These are phyloP conservation scores for Penicillium sp. DNA, from an alignment of 2,329 filamentous ascomycete genomes.

Conservation along the genomic window DNA sequence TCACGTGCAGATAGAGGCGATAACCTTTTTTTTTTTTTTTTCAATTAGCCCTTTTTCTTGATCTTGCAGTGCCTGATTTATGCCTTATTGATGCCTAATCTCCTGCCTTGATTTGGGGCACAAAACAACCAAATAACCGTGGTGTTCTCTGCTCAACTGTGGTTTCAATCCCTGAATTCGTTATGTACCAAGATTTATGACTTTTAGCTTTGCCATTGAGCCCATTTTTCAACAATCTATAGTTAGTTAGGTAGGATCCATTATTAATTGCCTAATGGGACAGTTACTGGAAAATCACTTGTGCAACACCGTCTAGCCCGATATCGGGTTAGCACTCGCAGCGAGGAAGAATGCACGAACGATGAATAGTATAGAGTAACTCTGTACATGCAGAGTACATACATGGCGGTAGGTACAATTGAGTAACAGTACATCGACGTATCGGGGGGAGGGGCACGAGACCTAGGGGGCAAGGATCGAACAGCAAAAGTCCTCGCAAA, in stretches of 20 bases:
- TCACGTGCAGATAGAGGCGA: slow-evolving; percentile 29
- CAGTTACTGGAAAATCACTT: too few relatives aligned
- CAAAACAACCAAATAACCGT: background rate
- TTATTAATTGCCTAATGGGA: background rate
- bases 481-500: too few relatives aligned
- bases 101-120: background rate
- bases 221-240: too few relatives aligned
- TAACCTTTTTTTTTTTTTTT: slow-evolving; percentile 15
- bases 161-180: too few relatives aligned
- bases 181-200: too few relatives aligned
- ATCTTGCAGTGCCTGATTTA: background rate
- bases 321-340: slow-evolving; percentile 19
- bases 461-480: background rate
- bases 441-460: slow-evolving; percentile 3
- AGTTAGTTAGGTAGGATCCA: too few relatives aligned
- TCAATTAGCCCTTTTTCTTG: background rate
- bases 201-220: too few relatives aligned
- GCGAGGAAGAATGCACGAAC: background rate
- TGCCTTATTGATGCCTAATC: background rate
- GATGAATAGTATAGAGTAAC: background rate
- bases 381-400: slow-evolving; percentile 20
- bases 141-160: too few relatives aligned
- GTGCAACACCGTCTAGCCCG: slow-evolving; percentile 2
- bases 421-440: background rate
- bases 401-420: background rate